These are phyloP conservation scores for Aureobasidium sp. DNA, from an alignment of 2,329 filamentous ascomycete genomes.

Conservation along the genomic window DNA sequence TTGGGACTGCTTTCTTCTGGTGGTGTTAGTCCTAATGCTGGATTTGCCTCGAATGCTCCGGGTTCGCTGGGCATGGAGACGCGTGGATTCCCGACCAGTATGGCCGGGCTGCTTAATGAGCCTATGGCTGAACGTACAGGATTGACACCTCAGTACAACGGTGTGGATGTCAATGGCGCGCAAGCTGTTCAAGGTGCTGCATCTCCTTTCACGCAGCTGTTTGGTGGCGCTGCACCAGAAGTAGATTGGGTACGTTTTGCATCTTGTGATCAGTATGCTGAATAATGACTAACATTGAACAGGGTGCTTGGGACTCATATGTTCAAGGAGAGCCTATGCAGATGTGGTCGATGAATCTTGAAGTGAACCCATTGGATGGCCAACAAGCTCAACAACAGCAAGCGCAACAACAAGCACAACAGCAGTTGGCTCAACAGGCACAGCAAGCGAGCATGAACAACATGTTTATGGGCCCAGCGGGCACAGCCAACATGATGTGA, in stretches of 20 bases:
- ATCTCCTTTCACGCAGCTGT: slow-evolving; percentile 31
- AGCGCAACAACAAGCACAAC: slow-evolving; percentile 12
- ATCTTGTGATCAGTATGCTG: neutral
- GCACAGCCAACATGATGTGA: slow-evolving; percentile 16
- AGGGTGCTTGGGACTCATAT: slow-evolving; percentile 65
- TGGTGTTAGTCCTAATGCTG: slow-evolving; percentile 46
- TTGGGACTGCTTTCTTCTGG: slow-evolving; percentile 61
- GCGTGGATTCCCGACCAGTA: slow-evolving; percentile 26
- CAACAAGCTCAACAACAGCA: slow-evolving; percentile 24
- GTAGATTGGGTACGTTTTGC: slow-evolving; percentile 48
- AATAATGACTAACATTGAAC: slow-evolving; percentile 18
- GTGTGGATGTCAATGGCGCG: slow-evolving; percentile 25
- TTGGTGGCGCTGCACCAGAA: slow-evolving; percentile 27
- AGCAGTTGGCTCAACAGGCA: slow-evolving; percentile 12
- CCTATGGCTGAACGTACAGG: slow-evolving; percentile 27
- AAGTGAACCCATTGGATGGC: slow-evolving; percentile 4
- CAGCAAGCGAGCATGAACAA: slow-evolving; percentile 11
- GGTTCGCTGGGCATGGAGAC: slow-evolving; percentile 18
- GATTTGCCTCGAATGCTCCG: slow-evolving; percentile 15
- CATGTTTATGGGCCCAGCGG: slow-evolving; percentile 13
- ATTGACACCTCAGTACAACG: slow-evolving; percentile 29
- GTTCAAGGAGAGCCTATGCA: slow-evolving; percentile 50
- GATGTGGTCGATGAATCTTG: slow-evolving; percentile 33
- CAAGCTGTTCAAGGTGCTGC: slow-evolving; percentile 26
- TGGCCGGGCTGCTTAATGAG: slow-evolving; percentile 31